These are phyloP conservation scores for Microbotryomycetes sp. DNA, from an alignment of 1,284 basidiomycete species.

Conservation along the genomic window DNA sequence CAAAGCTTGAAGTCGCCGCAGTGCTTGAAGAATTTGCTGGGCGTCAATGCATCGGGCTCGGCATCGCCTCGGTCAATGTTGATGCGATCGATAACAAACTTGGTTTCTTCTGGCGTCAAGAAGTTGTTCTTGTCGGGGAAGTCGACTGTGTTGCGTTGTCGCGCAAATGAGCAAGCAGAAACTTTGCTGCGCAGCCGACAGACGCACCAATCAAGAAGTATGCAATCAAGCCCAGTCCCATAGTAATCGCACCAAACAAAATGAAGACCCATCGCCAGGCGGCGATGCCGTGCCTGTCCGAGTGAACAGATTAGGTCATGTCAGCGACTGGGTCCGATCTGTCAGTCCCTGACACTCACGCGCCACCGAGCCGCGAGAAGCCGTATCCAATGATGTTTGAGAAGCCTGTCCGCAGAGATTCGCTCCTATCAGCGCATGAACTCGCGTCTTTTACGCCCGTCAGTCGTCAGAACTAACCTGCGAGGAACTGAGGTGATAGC, in stretches of 20 bases:
- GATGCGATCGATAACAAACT: slow-evolving; percentile 43
- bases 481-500: too few species aligned
- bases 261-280: slow-evolving; percentile 37
- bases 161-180: background rate
- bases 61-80: slow-evolving; percentile 46
- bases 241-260: slow-evolving; percentile 38
- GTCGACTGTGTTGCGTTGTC: slow-evolving; percentile 38
- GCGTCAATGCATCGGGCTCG: slow-evolving; percentile 41
- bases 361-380: slow-evolving; percentile 33
- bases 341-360: too few species aligned
- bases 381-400: slow-evolving; percentile 44
- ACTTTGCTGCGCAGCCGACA: background rate
- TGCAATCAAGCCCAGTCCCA: slow-evolving; percentile 38
- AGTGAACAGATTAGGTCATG: too few species aligned
- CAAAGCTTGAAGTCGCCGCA: slow-evolving; percentile 43
- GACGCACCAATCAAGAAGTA: slow-evolving; percentile 16
- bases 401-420: too few species aligned
- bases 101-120: slow-evolving; percentile 41
- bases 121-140: slow-evolving; percentile 47
- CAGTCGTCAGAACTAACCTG: too few species aligned
- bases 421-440: too few species aligned
- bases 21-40: slow-evolving; percentile 39
- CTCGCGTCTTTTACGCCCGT: too few species aligned
- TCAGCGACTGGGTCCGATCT: too few species aligned
- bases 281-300: slow-evolving; percentile 27